phyloP scores from a whole-genome alignment of 2,329 filamentous ascomycete species.

The Xylaria polymorpha region DNA sequence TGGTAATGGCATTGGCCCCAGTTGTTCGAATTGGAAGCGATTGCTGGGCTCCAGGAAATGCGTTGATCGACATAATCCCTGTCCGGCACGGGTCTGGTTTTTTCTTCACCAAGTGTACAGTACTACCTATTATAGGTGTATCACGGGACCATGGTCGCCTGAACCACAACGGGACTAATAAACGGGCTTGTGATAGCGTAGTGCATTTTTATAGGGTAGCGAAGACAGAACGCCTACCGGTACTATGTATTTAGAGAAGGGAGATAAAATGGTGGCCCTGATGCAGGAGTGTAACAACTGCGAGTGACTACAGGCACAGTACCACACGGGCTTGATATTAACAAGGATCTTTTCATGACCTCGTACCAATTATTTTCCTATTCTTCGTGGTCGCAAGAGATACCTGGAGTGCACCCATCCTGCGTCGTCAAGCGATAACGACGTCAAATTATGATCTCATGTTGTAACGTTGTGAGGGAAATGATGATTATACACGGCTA shows the following conservation, averaged over 20 bases:
- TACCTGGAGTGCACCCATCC: background rate
- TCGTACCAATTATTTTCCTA: conserved; percentile 12
- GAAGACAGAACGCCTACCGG: background rate
- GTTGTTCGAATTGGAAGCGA: conserved; percentile 47
- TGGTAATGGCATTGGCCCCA: conserved; percentile 36
- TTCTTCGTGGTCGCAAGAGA: background rate
- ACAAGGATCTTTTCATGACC: conserved; percentile 11
- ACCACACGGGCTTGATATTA: conserved; percentile 1
- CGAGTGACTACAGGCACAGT: background rate
- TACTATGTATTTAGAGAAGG: background rate
- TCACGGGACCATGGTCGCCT: background rate
- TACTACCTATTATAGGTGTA: background rate
- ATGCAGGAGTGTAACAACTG: conserved; percentile 6
- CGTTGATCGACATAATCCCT: conserved; percentile 51
- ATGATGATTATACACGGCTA: background rate
- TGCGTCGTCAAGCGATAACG: background rate
- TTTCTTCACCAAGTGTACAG: conserved; percentile 22
- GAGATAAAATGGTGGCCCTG: background rate
- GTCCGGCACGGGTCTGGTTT: conserved; percentile 31
- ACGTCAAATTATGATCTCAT: conserved; percentile 18
- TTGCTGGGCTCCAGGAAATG: conserved; percentile 48
- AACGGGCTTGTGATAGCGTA: background rate
- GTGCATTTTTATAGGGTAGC: background rate
- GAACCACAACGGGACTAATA: conserved; percentile 2
- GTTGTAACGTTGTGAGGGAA: background rate